A percentile compares a stretch with the other conserved stretches of the same genome.
These are phyloP conservation scores for Rhododendron kiyosumense DNA, from an alignment of 148 eudicot genomes.

Conservation along the genomic window DNA sequence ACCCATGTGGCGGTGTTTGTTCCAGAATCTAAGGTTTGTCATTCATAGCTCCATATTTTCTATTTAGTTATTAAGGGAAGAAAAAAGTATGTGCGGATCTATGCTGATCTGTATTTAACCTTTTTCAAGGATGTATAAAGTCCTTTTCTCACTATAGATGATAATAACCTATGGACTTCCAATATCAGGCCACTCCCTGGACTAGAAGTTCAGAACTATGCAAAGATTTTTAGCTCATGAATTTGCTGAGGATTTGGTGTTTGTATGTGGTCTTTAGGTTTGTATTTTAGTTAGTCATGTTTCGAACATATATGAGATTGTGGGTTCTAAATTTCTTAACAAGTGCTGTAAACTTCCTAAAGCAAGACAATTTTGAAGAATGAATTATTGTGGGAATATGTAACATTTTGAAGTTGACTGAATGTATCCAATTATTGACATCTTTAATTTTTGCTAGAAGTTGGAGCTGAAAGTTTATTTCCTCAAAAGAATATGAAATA, in stretches of 20 bases:
- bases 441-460: background rate
- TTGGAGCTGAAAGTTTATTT: background rate
- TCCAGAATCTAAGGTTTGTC: constrained; percentile 90
- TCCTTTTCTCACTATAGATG: background rate
- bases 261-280: background rate
- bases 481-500: background rate
- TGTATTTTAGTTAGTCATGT: background rate
- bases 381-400: background rate
- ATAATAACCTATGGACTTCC: background rate
- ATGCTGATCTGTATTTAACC: background rate
- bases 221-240: background rate
- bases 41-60: constrained; percentile 8
- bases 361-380: background rate
- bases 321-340: background rate
- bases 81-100: background rate
- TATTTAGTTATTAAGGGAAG: background rate
- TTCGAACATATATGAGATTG: background rate
- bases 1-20: constrained; percentile 80
- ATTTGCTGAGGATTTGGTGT: background rate
- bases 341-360: background rate
- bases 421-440: background rate
- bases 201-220: background rate
- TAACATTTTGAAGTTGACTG: background rate
- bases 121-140: background rate
- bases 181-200: background rate